phyloP scores from a whole-genome alignment of 345 rosid species.

The thale cress (Arabidopsis thaliana) region TAIR10.1 NC_003075.7:11228501-11229000 shows the following conservation, averaged over 20 bases:
- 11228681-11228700: constrained; percentile 4
- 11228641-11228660: not conserved
- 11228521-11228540: too few species aligned
- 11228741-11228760: constrained; percentile 26
- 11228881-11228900: constrained; percentile 40
- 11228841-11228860: constrained; percentile 35
- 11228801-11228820: constrained; percentile 24
- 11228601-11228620: not conserved
- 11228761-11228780: constrained; percentile 25
- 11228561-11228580: not conserved
- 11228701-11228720: not conserved
- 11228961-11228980: constrained; percentile 38
- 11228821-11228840: constrained; percentile 35
- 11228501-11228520: too few species aligned
- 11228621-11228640: not conserved
- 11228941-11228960: constrained; percentile 36
- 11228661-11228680: constrained; percentile 7
- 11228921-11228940: constrained; percentile 37
- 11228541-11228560: not conserved
- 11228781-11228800: constrained; percentile 44
- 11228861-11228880: constrained; percentile 38
- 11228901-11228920: constrained; percentile 37
- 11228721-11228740: constrained; percentile 32
- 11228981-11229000: constrained; percentile 34
- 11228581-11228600: not conserved